Evolutionary conservation across 2,329 filamentous ascomycete species (phyloP).

Genomic region (Aspergillus texensis): DNA sequence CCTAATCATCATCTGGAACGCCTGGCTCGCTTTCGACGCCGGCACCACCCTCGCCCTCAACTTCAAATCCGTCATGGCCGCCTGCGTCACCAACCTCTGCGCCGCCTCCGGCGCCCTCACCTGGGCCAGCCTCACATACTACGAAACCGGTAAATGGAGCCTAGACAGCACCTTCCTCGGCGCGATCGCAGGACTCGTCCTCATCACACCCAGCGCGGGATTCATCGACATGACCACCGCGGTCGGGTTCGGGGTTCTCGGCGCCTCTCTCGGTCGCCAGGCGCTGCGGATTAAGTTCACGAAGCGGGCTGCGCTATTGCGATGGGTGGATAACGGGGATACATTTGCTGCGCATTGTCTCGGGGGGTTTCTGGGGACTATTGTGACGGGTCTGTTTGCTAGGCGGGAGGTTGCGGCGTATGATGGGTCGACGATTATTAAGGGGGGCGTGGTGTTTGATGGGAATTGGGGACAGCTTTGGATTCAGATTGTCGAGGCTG

Average conservation of each 20-base stretch:
- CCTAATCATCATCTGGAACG: slow-evolving; percentile 55
- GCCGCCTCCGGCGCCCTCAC: slow-evolving; percentile 52
- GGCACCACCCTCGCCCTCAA: slow-evolving; percentile 53
- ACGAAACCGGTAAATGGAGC: slow-evolving; percentile 49
- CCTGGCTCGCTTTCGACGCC: slow-evolving; percentile 56
- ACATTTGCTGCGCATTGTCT: slow-evolving; percentile 60
- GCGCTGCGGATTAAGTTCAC: slow-evolving; percentile 58
- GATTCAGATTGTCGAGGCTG: slow-evolving; percentile 54
- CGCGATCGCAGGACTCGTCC: slow-evolving; percentile 55
- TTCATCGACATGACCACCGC: slow-evolving; percentile 55
- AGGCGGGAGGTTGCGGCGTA: slow-evolving; percentile 56
- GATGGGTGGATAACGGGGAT: slow-evolving; percentile 60
- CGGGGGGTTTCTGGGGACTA: slow-evolving; percentile 54
- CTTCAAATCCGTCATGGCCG: slow-evolving; percentile 55
- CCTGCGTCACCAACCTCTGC: slow-evolving; percentile 55
- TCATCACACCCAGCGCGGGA: slow-evolving; percentile 55
- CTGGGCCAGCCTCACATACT: slow-evolving; percentile 51
- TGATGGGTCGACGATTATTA: slow-evolving; percentile 50
- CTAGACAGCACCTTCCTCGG: slow-evolving; percentile 56
- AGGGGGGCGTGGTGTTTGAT: slow-evolving; percentile 57
- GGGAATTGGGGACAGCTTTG: slow-evolving; percentile 54
- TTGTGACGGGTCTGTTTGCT: slow-evolving; percentile 56
- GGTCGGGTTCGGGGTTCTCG: slow-evolving; percentile 52
- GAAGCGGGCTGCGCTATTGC: slow-evolving; percentile 47
- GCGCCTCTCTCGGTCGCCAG: slow-evolving; percentile 53